Evolutionary conservation across 768 basidiomycete genomes (phyloP), one percentile per base, ranked within the genome.

Genomic region (Kockovaella imperatae): DNA sequence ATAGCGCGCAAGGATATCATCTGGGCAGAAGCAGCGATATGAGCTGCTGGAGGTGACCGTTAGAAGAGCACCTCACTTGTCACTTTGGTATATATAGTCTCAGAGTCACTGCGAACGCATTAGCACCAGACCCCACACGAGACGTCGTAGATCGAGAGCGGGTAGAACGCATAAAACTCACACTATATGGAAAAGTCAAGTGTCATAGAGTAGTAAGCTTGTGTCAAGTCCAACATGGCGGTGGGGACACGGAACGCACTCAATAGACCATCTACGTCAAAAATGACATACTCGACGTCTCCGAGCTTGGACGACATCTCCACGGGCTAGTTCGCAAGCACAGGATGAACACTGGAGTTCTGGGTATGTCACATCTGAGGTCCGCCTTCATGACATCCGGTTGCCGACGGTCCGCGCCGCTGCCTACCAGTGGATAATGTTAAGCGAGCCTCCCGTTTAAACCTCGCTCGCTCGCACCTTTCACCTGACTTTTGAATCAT

Each of bases 181-280:
- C 62, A 42, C 40, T 42, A 26, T 7, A 10, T 13, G 18, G 6
- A 26, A 20, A 10, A 21, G 20, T 39, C 20, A 21, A 20, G 36
- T 20, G 21, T 11, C 36, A 13, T 20, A 8, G 20, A 8, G 11
- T 25, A 42, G n/a, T n/a, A n/a, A n/a, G n/a, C n/a, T n/a, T n/a
- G n/a, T n/a, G n/a, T n/a, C n/a, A 5, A 54, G 25, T 11, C 15
- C 8, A 17, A 26, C 35, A 23, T 21, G 46, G 7, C n/a, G 10
- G 13, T 34, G 29, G n/a, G 24, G 42, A 5, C 15, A 18, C 24
- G 4, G 2, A 13, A 59, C 60, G 23, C 42, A 64, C 66, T 59
- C 13, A 68, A 45, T 21, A 70, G 54, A 26, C 69, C 69, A 45
- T 70, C 69, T 63, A 70, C 65, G 40, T 70, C 69, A 47, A 70